Conservation (phyloP, 441 rosid genomes). For the Populus tomentosa region DNA sequence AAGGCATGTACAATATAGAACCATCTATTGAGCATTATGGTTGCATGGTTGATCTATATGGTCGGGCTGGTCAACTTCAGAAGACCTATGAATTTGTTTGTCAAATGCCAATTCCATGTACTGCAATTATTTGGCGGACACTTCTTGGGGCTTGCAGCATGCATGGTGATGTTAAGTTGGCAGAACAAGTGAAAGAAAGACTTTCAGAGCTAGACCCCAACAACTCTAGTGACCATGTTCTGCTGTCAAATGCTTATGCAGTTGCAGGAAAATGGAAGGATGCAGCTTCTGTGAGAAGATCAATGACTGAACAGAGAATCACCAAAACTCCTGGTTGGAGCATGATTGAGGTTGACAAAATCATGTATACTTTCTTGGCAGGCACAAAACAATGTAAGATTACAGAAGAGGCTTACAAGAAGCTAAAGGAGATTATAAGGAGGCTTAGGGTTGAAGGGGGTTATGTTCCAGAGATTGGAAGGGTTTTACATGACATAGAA, state of each 20-base stretch:
- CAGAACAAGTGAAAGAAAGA: conserved; percentile 49
- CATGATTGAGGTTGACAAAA: conserved; percentile 65
- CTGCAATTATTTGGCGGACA: conserved; percentile 70
- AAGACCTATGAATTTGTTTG: conserved; percentile 57
- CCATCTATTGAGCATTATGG: conserved; percentile 78
- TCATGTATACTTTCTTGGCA: conserved; percentile 52
- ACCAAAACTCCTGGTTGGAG: conserved; percentile 83
- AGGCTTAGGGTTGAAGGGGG: conserved; percentile 64
- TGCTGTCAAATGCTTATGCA: conserved; percentile 70
- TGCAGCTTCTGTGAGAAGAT: conserved; percentile 57
- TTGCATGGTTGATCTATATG: conserved; percentile 86
- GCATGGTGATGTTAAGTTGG: conserved; percentile 62
- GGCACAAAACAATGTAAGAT: conserved; percentile 42
- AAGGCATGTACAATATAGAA: conserved; percentile 42
- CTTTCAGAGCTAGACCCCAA: conserved; percentile 58
- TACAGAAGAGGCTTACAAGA: conserved; percentile 56
- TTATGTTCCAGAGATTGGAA: conserved; percentile 59
- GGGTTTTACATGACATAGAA: conserved; percentile 62
- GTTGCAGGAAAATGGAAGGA: conserved; percentile 74
- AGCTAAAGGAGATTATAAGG: conserved; percentile 51
- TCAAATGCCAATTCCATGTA: conserved; percentile 61
- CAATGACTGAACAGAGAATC: conserved; percentile 50
- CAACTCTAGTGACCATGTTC: conserved; percentile 58
- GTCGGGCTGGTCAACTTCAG: conserved; percentile 64
- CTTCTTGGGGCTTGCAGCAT: conserved; percentile 87